Evolutionary conservation across 2,329 filamentous ascomycete species (phyloP).

Genomic region (Aurifilum marmelostoma): DNA sequence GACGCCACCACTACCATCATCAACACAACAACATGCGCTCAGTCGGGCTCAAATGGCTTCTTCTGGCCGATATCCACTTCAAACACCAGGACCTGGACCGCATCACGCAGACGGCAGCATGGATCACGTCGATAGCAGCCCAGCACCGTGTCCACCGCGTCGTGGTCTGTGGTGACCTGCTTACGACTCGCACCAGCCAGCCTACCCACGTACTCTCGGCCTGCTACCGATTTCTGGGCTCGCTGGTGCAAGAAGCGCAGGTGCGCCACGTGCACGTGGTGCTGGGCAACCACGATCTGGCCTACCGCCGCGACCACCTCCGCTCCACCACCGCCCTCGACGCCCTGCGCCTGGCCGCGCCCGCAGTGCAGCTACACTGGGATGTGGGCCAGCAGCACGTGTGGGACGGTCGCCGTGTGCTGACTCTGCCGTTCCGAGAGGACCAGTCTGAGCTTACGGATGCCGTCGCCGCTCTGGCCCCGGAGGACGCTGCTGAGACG

Average conservation of each 20-base stretch:
- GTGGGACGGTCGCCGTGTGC: constrained; percentile 38
- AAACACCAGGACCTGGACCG: constrained; percentile 37
- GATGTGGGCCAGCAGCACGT: constrained; percentile 31
- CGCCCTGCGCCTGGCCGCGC: constrained; percentile 29
- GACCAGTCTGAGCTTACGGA: constrained; percentile 37
- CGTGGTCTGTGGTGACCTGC: constrained; percentile 40
- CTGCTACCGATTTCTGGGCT: constrained; percentile 39
- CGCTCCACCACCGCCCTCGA: constrained; percentile 39
- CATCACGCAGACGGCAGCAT: constrained; percentile 35
- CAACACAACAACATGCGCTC: background rate
- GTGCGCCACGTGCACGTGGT: constrained; percentile 39
- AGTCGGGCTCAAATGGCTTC: constrained; percentile 34
- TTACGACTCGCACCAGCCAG: constrained; percentile 37
- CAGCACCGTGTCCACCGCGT: constrained; percentile 34
- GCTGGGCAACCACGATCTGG: constrained; percentile 42
- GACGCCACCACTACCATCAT: background rate
- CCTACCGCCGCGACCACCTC: constrained; percentile 37
- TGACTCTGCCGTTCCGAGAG: constrained; percentile 40
- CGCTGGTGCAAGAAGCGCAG: constrained; percentile 31
- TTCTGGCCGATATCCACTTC: constrained; percentile 41
- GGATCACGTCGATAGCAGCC: constrained; percentile 35
- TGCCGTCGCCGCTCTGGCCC: constrained; percentile 33
- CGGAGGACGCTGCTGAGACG: constrained; percentile 33
- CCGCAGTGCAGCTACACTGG: constrained; percentile 33
- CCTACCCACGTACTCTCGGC: constrained; percentile 38